These are phyloP conservation scores for Wallemia mellicola DNA, from an alignment of 1,284 basidiomycete genomes.

Conservation along the genomic window DNA sequence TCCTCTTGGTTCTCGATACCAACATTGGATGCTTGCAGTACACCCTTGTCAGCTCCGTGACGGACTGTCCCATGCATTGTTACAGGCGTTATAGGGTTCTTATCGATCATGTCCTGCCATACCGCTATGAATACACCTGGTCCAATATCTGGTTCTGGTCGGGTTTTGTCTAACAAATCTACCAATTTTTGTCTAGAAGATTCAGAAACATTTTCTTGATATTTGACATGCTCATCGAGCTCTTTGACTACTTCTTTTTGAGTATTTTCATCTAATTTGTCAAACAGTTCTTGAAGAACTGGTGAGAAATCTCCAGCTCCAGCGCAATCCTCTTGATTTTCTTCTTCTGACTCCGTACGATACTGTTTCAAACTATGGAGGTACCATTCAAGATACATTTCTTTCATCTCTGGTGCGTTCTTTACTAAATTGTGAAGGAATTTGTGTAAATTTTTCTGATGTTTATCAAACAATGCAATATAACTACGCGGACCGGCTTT, in stretches of 20 bases:
- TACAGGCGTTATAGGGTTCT: neutral
- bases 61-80: neutral
- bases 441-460: neutral
- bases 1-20: neutral
- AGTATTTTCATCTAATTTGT: neutral
- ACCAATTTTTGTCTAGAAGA: neutral
- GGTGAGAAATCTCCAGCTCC: neutral
- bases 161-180: neutral
- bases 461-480: neutral
- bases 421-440: neutral
- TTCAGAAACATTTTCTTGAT: neutral
- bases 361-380: neutral
- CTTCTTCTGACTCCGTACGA: neutral
- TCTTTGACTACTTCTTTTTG: neutral
- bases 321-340: neutral
- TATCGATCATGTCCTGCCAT: slow-evolving; percentile 1
- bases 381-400: neutral
- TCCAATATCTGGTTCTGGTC: neutral
- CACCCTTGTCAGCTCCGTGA: neutral
- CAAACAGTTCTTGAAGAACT: neutral
- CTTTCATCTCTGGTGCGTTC: neutral
- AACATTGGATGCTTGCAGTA: slow-evolving; percentile 1
- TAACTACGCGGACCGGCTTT: neutral
- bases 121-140: neutral
- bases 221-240: neutral